Conservation (phyloP, 2,329 filamentous ascomycete genomes). For the Fusarium algeriense region DNA sequence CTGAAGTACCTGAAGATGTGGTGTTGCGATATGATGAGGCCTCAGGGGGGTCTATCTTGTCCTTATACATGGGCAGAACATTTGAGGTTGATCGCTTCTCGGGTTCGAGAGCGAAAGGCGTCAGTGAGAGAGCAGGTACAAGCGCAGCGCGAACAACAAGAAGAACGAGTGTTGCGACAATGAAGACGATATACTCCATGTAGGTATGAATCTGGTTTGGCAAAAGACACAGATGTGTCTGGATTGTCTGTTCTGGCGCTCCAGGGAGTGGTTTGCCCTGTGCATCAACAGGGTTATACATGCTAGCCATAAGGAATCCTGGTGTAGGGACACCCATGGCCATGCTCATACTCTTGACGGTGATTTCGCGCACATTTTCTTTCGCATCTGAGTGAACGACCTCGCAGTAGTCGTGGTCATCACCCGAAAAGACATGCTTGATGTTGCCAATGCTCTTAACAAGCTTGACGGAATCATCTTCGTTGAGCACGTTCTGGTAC, state of each 20-base stretch:
- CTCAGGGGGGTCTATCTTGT: conserved; percentile 62
- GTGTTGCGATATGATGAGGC: conserved; percentile 25
- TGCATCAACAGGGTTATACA: conserved; percentile 89
- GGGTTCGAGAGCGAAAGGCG: conserved; percentile 65
- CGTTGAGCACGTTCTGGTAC: conserved; percentile 93
- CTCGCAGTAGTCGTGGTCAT: conserved; percentile 98
- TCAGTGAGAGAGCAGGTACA: conserved; percentile 66
- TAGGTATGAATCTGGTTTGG: conserved; percentile 90
- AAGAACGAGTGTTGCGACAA: conserved; percentile 64
- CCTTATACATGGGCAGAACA: conserved; percentile 62
- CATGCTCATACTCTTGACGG: conserved; percentile 95
- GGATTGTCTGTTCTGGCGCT: conserved; percentile 70
- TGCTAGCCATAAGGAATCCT: conserved; percentile 86
- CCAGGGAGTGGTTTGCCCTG: conserved; percentile 62
- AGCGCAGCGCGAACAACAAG: conserved; percentile 68
- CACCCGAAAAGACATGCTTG: conserved; percentile 89
- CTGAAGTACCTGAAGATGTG: conserved; percentile 44
- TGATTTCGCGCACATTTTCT: conserved; percentile 81
- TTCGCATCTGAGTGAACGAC: conserved; percentile 80
- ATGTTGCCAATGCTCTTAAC: conserved; percentile 85
- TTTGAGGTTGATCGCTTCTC: conserved; percentile 41
- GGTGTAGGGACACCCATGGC: conserved; percentile 93
- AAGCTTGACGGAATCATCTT: conserved; percentile 79
- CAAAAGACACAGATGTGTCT: conserved; percentile 90
- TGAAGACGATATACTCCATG: conserved; percentile 78